Evolutionary conservation across 345 rosid species (phyloP), one percentile per base, ranked within the genome.

Genomic region (Citrus medica): DNA sequence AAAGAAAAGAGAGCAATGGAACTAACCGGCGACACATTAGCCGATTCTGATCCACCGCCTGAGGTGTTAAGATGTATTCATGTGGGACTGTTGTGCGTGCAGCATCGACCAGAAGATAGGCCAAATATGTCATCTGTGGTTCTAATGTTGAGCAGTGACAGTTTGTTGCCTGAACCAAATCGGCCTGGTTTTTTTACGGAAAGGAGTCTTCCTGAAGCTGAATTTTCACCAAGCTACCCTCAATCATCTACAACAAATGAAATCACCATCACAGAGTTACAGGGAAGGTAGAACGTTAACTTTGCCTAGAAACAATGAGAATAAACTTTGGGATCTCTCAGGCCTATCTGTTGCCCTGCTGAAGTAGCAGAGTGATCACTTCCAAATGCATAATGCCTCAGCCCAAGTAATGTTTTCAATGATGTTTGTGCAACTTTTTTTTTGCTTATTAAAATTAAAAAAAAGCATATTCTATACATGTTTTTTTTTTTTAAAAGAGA

Each of bases 111-210:
- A 0, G 81, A 84, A 30, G 82, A 81, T 63, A 67, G 82, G 66
- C 84, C 87, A 17, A 78, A 56, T 64, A 81, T 84, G 80, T 67
- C 84, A 6, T 73, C 65, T 7, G 82, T 67, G 12, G 84, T 81
- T 62, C 73, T 81, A 55, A 79, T 84, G 82, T 75, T 78, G 80
- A 74, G 77, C 25, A 79, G 78, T 30, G 85, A 82, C 32, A 65
- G 61, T 12, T 10, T 77, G 24, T 51, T 82, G 67, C 83, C 85
- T 70, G 32, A n/a, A 6, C 83, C 85, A 9, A 79, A 84, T 33
- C 71, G 79, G 70, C 77, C 77, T 38, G 77, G 58, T 9, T 61
- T 60, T 74, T 61, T 16, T 4, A 19, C 56, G 38, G 77, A 74
- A 74, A 38, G 40, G 60, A 62, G 27, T 24, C 35, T 17, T 13